These are phyloP conservation scores for Acacia melanoxylon DNA, from an alignment of 306 rosid species.

Conservation along the genomic window DNA sequence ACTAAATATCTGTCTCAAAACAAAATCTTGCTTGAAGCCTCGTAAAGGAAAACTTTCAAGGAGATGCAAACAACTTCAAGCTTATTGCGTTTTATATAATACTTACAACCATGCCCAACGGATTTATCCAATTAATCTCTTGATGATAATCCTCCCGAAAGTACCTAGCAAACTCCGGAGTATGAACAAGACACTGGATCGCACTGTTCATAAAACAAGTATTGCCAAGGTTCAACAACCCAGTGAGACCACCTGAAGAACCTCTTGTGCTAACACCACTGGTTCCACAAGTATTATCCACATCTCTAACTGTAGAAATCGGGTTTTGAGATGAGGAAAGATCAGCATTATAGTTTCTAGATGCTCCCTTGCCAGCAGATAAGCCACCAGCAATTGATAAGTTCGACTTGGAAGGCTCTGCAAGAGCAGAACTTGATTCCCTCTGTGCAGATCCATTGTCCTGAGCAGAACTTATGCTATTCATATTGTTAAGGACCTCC, in stretches of 20 bases:
- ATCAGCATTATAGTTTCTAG: constrained; percentile 61
- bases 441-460: constrained; percentile 78
- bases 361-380: constrained; percentile 74
- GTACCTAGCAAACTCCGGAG: constrained; percentile 92
- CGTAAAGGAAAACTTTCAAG: constrained; percentile 3
- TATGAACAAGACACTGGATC: constrained; percentile 94
- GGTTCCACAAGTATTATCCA: constrained; percentile 57
- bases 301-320: constrained; percentile 66
- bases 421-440: constrained; percentile 69
- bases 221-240: constrained; percentile 93
- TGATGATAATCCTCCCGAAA: constrained; percentile 94
- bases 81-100: constrained; percentile 37
- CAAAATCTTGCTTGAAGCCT: constrained; percentile 25
- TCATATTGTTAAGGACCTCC: constrained; percentile 74
- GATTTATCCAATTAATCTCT: constrained; percentile 93
- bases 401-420: constrained; percentile 81
- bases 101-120: constrained; percentile 99
- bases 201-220: constrained; percentile 99
- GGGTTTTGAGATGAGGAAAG: constrained; percentile 57
- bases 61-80: constrained; percentile 34
- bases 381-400: constrained; percentile 84
- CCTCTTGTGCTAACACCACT: constrained; percentile 91
- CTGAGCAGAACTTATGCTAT: constrained; percentile 56
- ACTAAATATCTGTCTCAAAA: constrained; percentile 10
- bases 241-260: constrained; percentile 85